Base-by-base conservation (phyloP, 371 early-diverging fungal genomes). In the Rhizopus delemar region DNA sequence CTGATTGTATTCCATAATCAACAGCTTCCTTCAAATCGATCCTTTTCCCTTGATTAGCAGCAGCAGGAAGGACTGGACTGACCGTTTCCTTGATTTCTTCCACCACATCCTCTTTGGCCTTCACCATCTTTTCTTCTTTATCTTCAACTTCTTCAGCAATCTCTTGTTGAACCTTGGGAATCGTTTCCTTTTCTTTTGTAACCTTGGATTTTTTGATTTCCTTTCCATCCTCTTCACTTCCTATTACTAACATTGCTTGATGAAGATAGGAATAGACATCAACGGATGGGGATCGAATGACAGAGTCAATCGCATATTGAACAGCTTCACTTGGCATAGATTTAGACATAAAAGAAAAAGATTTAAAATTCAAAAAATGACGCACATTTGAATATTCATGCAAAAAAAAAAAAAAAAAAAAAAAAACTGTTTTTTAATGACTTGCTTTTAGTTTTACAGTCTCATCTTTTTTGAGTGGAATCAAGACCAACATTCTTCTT, bases 401-500 rank as follows among this genome's bases (percentile, higher is more conserved):
- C 15, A 53, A 29, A 29, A 41, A 41, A 22, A 53, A 41, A 13
- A 41, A 41, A 9, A 41, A 39, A 13, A 13, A n/a, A n/a, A n/a
- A n/a, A n/a, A n/a, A n/a, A n/a, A n/a, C n/a, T n/a, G n/a, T n/a
- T n/a, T 22, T 22, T 22, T 22, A 22, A 22, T 22, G 28, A 5
- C 15, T 13, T 36, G 33, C 12, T 22, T 13, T 52, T 52, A 33
- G n/a, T n/a, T n/a, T n/a, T 1, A 28, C 31, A 36, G 22, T 34
- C 22, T 16, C 29, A 31, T 43, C 32, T 32, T 55, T 31, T 29
- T 82, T 83, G 3, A 90, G 90, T 60, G 90, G 90, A 7, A 90
- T 66, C 65, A 86, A 54, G 79, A 70, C 94, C 94, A 96, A 58
- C 93, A 92, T 57, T 96, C 96, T 60, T 92, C 89, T 74, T 93